phyloP scores from a whole-genome alignment of 768 basidiomycete genomes.

The Lyophyllum decastes region DNA sequence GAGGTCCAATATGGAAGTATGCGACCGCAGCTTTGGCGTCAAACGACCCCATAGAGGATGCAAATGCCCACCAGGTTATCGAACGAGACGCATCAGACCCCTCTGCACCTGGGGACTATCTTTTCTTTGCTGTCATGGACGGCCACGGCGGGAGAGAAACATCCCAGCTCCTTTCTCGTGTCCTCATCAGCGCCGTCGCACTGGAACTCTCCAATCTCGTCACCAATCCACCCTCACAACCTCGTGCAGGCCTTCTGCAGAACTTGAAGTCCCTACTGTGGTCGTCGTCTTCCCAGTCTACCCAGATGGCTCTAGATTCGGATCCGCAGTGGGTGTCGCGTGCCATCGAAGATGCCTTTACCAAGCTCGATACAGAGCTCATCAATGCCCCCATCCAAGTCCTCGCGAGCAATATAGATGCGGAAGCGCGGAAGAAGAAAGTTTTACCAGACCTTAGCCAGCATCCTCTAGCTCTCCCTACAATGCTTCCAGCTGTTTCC shows the following conservation, averaged over 20 bases:
- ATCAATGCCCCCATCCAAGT: conserved; percentile 75
- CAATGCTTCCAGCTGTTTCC: conserved; percentile 84
- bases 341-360: conserved; percentile 79
- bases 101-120: conserved; percentile 64
- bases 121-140: conserved; percentile 90
- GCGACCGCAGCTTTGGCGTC: conserved; percentile 79
- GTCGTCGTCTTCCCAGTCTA: conserved; percentile 28
- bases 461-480: conserved; percentile 67
- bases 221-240: conserved; percentile 30
- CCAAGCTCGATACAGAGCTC: conserved; percentile 83
- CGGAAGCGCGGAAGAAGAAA: conserved; percentile 50
- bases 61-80: conserved; percentile 71
- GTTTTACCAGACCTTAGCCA: conserved; percentile 65
- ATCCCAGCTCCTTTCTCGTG: conserved; percentile 77
- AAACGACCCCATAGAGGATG: conserved; percentile 93
- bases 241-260: conserved; percentile 33
- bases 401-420: conserved; percentile 58
- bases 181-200: conserved; percentile 82
- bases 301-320: conserved; percentile 26
- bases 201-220: conserved; percentile 67
- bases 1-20: conserved; percentile 70
- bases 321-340: conserved; percentile 57
- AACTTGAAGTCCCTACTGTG: conserved; percentile 41
- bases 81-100: conserved; percentile 61
- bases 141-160: conserved; percentile 88